Percentiles rank a stretch among this genome's conserved stretches.
These are phyloP conservation scores for Phytophthora colocasiae DNA, from an alignment of 352 stramenopile genomes.

Conservation along the genomic window DNA sequence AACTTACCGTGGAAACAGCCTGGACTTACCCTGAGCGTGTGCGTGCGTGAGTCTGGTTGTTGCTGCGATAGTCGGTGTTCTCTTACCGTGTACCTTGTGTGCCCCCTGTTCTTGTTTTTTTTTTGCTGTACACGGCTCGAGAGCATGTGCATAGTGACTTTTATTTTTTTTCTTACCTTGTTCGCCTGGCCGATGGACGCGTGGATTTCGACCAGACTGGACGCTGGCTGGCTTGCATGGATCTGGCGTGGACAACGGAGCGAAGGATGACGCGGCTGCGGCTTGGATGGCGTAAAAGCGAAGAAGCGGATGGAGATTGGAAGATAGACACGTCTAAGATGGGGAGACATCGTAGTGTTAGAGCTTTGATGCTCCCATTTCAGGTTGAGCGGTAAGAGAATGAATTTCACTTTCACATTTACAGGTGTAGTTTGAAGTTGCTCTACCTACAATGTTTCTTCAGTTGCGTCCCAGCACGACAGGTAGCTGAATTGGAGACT, in stretches of 20 bases:
- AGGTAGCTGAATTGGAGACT: conserved; percentile 58
- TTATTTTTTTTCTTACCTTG: conserved; percentile 51
- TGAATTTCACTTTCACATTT: conserved; percentile 29
- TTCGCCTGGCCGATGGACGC: conserved; percentile 30
- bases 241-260: conserved; percentile 24
- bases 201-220: conserved; percentile 30
- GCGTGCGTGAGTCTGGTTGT: conserved; percentile 49
- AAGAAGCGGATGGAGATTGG: conserved; percentile 9
- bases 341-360: conserved; percentile 25
- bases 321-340: conserved; percentile 14
- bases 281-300: conserved; percentile 12
- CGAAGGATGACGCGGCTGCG: conserved; percentile 28
- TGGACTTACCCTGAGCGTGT: conserved; percentile 31
- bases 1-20: conserved; percentile 28
- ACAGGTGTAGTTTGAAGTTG: conserved; percentile 3
- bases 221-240: conserved; percentile 3
- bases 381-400: conserved; percentile 39
- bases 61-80: conserved; percentile 44
- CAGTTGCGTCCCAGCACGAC: conserved; percentile 30
- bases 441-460: conserved; percentile 8
- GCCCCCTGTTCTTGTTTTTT: conserved; percentile 45
- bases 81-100: conserved; percentile 52
- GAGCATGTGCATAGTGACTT: conserved; percentile 45
- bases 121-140: conserved; percentile 43
- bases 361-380: conserved; percentile 30